Conservation (phyloP, 2,329 filamentous ascomycete genomes). For the Fusarium euwallaceae region DNA sequence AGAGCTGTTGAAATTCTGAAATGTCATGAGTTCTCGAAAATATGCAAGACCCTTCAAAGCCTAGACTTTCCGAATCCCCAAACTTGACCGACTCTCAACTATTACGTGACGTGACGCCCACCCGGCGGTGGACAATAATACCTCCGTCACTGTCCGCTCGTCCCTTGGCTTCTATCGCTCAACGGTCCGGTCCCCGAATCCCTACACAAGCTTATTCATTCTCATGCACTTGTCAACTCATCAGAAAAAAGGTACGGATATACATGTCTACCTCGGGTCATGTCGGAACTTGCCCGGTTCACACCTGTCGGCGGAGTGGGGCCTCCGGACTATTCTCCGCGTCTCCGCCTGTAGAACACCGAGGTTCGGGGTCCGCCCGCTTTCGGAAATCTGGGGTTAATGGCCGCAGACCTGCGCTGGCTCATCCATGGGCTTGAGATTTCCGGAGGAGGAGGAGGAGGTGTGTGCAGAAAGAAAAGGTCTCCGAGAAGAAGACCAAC, state of each 20-base stretch:
- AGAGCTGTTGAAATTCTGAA: neutral
- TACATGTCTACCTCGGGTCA: neutral
- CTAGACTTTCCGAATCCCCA: neutral
- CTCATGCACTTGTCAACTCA: neutral
- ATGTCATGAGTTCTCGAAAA: neutral
- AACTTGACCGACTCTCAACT: neutral
- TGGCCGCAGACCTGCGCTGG: slow-evolving; percentile 20
- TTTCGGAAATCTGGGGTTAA: slow-evolving; percentile 35
- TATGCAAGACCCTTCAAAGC: neutral
- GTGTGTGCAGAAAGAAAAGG: neutral
- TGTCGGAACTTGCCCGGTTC: slow-evolving; percentile 6
- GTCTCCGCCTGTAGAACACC: neutral
- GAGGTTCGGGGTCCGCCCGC: neutral
- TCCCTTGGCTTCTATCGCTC: neutral
- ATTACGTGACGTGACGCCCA: neutral
- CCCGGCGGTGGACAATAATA: no score
- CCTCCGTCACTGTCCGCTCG: neutral
- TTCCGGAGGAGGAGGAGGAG: neutral
- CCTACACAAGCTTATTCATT: slow-evolving; percentile 12
- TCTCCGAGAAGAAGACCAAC: neutral
- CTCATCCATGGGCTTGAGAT: neutral
- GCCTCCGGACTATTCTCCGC: neutral
- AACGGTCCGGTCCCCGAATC: slow-evolving; percentile 5
- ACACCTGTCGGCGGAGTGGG: neutral
- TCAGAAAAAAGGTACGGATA: neutral